Conservation (phyloP, 495 filamentous ascomycete genomes). For the Penicillium turbatum region DNA sequence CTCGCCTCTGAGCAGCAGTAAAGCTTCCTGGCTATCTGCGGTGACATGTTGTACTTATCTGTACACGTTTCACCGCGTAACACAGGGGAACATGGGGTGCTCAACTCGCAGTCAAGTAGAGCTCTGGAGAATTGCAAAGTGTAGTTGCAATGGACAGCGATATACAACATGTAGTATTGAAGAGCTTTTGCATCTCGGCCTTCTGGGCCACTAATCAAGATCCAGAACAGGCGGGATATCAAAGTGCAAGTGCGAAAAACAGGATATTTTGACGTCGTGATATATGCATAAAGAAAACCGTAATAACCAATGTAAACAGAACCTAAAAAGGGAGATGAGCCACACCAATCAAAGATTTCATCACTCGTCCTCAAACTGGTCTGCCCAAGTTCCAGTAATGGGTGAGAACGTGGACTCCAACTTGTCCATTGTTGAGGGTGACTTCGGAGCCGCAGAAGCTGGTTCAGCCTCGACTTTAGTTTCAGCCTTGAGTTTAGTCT, state of each 20-base stretch:
- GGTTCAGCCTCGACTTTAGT: background rate
- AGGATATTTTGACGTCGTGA: constrained; percentile 1
- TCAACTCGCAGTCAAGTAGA: background rate
- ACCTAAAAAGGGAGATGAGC: background rate
- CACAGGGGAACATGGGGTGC: no score
- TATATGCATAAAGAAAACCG: background rate
- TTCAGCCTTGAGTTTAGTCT: background rate
- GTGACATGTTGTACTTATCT: no score
- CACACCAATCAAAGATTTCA: background rate
- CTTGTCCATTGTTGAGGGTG: constrained; percentile 21
- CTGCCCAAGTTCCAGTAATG: constrained; percentile 36
- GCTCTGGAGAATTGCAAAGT: background rate
- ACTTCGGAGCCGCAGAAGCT: constrained; percentile 1
- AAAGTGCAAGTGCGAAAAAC: background rate
- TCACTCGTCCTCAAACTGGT: constrained; percentile 34
- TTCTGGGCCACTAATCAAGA: background rate
- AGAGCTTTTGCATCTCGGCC: background rate
- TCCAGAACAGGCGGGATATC: background rate
- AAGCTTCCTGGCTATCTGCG: no score
- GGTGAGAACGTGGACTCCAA: constrained; percentile 24
- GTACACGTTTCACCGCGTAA: no score
- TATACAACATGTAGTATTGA: background rate
- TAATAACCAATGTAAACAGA: background rate
- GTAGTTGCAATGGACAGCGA: background rate
- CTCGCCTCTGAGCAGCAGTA: no score